Evolutionary conservation across 371 early-diverging fungal genomes (phyloP).

Genomic region (Actinomucor elegans): DNA sequence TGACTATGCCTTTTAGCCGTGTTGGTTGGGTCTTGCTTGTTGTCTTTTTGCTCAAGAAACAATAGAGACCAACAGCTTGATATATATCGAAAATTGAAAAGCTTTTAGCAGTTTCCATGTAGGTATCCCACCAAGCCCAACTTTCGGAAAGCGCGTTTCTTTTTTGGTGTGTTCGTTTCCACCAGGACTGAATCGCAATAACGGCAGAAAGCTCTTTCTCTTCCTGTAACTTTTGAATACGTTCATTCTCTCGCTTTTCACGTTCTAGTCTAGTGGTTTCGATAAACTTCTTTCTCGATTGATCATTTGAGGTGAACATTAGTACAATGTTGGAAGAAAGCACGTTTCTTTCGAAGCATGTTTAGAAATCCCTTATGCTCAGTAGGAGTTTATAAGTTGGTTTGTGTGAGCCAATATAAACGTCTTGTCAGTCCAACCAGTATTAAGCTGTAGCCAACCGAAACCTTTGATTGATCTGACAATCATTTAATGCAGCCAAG

Average conservation of each 20-base stretch:
- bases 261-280: slow-evolving; percentile 37
- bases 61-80: slow-evolving; percentile 29
- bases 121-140: slow-evolving; percentile 31
- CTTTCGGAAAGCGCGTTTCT: slow-evolving; percentile 5
- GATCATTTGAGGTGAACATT: slow-evolving; percentile 40
- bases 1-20: slow-evolving; percentile 16
- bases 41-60: slow-evolving; percentile 9
- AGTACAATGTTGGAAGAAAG: not conserved
- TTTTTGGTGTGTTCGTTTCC: slow-evolving; percentile 20
- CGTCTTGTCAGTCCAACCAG: too few relatives aligned
- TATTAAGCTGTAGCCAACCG: too few relatives aligned
- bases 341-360: too few relatives aligned
- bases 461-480: too few relatives aligned
- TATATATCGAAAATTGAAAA: slow-evolving; percentile 14
- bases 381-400: too few relatives aligned
- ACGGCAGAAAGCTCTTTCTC: slow-evolving; percentile 23
- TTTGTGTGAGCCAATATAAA: too few relatives aligned
- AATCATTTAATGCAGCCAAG: too few relatives aligned
- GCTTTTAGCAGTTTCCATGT: not conserved
- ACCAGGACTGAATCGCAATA: slow-evolving; percentile 29
- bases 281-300: slow-evolving; percentile 37
- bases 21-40: not conserved
- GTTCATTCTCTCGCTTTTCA: slow-evolving; percentile 38
- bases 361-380: too few relatives aligned
- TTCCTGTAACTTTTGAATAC: slow-evolving; percentile 13